phyloP scores from a whole-genome alignment of 352 stramenopile species.

The Phytophthora constricta region DNA sequence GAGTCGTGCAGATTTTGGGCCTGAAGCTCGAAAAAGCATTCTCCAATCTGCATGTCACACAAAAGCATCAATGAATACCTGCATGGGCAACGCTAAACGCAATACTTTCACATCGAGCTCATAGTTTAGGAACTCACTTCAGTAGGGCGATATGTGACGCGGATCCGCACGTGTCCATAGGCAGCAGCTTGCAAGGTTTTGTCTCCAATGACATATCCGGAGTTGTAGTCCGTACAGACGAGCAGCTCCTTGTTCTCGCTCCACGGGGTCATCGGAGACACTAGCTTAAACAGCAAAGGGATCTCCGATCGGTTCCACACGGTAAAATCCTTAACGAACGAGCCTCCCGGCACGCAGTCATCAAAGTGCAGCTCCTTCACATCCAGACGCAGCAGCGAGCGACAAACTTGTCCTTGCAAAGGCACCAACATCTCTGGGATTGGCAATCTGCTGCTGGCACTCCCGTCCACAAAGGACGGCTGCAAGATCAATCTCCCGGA shows the following conservation, averaged over 20 bases:
- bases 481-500: conserved; percentile 70
- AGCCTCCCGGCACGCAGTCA: conserved; percentile 85
- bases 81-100: neutral
- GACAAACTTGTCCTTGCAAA: conserved; percentile 83
- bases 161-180: conserved; percentile 86
- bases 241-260: conserved; percentile 76
- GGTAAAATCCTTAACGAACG: conserved; percentile 91
- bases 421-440: conserved; percentile 76
- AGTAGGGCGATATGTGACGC: conserved; percentile 83
- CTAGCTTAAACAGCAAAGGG: conserved; percentile 84
- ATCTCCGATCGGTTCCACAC: conserved; percentile 92
- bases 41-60: conserved; percentile 61
- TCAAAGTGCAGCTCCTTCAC: conserved; percentile 91
- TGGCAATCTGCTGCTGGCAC: conserved; percentile 29
- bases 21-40: conserved; percentile 88
- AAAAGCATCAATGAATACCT: conserved; percentile 1
- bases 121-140: conserved; percentile 50
- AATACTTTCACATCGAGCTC: neutral
- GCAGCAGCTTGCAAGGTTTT: conserved; percentile 83
- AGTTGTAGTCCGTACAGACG: conserved; percentile 89
- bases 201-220: conserved; percentile 82
- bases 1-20: conserved; percentile 88
- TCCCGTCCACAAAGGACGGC: conserved; percentile 43
- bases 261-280: conserved; percentile 73
- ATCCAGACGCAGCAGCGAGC: conserved; percentile 82